These are phyloP conservation scores for Phytopythium oedochilum DNA, from an alignment of 352 stramenopile genomes.

Conservation along the genomic window DNA sequence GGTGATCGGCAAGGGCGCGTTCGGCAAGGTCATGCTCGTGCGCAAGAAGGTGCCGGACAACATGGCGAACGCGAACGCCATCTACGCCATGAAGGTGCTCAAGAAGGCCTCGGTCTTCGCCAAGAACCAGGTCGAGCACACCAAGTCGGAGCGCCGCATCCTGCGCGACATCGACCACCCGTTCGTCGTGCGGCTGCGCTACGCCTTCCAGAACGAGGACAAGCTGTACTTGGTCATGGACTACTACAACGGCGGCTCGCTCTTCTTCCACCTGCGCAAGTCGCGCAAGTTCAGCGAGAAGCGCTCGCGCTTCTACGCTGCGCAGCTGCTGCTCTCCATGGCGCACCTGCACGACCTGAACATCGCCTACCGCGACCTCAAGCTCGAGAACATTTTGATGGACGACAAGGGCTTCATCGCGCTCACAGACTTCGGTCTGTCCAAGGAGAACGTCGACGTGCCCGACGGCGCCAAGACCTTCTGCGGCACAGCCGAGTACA, in stretches of 20 bases:
- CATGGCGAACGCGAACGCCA: constrained; percentile 59
- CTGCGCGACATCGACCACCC: constrained; percentile 90
- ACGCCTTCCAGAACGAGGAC: constrained; percentile 92
- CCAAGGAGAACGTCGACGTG: constrained; percentile 89
- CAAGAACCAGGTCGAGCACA: constrained; percentile 94
- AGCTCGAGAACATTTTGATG: constrained; percentile 95
- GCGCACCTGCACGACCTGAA: constrained; percentile 92
- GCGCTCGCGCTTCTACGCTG: constrained; percentile 86
- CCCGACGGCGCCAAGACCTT: constrained; percentile 89
- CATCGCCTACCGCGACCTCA: constrained; percentile 93
- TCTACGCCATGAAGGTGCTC: constrained; percentile 94
- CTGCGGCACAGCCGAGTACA: constrained; percentile 92
- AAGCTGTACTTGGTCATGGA: constrained; percentile 93
- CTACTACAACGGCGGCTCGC: constrained; percentile 90
- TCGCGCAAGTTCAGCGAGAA: constrained; percentile 88
- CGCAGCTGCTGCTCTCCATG: constrained; percentile 90
- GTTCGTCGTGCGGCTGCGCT: constrained; percentile 91
- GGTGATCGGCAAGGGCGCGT: constrained; percentile 94
- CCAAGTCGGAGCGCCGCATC: constrained; percentile 89
- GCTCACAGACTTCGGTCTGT: constrained; percentile 91
- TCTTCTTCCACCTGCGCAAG: constrained; percentile 92
- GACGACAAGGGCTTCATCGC: constrained; percentile 92
- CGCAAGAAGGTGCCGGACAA: constrained; percentile 86
- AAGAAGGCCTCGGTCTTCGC: constrained; percentile 89
- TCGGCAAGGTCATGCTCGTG: constrained; percentile 96